A percentile compares a stretch with the other conserved stretches of the same genome.
Evolutionary conservation across 2,329 filamentous ascomycete genomes (phyloP).

Genomic region (Cercospora sp.): DNA sequence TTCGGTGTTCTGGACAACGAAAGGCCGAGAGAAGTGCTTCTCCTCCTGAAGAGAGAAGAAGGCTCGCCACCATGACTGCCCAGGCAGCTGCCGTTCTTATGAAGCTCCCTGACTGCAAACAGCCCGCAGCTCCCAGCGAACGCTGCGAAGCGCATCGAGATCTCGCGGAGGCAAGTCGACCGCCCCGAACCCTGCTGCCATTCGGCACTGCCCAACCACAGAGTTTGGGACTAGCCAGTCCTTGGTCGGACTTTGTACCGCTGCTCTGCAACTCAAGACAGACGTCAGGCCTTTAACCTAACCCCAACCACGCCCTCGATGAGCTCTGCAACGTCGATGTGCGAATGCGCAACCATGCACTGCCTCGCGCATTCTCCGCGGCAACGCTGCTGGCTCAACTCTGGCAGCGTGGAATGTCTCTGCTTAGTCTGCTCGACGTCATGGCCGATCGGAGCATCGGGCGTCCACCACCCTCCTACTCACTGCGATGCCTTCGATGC

Average conservation of each 20-base stretch:
- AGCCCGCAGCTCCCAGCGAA: neutral
- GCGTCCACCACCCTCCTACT: neutral
- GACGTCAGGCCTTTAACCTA: neutral
- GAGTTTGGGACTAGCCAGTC: constrained; percentile 2
- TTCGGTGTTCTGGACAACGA: neutral
- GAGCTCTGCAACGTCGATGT: neutral
- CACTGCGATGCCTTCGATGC: neutral
- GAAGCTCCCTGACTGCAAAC: neutral
- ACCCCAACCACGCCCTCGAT: neutral
- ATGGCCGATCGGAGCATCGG: neutral
- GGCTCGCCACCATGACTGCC: neutral
- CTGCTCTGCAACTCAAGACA: constrained; percentile 3
- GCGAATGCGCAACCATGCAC: neutral
- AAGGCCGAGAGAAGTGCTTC: neutral
- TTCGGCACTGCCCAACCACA: neutral
- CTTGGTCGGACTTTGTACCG: neutral
- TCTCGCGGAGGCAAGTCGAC: neutral
- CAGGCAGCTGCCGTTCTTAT: neutral
- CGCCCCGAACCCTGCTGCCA: constrained; percentile 1
- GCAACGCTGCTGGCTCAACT: neutral
- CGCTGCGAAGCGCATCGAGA: neutral
- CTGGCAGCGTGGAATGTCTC: neutral
- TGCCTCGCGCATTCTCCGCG: neutral
- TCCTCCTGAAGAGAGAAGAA: neutral
- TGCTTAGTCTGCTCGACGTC: neutral